A percentile compares a stretch with the other conserved stretches of the same genome.
Evolutionary conservation across 2,329 filamentous ascomycete genomes (phyloP).

Genomic region (Trichoderma koningiopsis): DNA sequence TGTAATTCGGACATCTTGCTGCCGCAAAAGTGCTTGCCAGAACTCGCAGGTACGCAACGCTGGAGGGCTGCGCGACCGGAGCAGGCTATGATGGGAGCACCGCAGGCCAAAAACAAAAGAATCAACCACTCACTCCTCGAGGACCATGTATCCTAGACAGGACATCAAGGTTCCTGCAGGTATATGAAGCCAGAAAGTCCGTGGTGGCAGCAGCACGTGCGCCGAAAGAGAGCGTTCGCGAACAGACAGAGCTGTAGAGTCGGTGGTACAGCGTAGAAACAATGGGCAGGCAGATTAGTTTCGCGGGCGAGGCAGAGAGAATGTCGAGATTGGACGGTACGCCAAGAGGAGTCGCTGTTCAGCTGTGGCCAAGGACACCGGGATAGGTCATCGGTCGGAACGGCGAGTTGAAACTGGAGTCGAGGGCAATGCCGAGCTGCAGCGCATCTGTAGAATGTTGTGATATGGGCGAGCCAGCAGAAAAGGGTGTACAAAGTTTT

Average conservation of each 20-base stretch:
- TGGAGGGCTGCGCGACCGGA: slow-evolving; percentile 17
- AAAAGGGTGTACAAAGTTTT: not conserved
- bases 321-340: not conserved
- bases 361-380: slow-evolving; percentile 24
- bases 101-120: not conserved
- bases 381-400: slow-evolving; percentile 24
- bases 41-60: not conserved
- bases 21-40: not conserved
- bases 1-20: not conserved
- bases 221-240: not conserved
- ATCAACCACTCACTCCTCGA: slow-evolving; percentile 23
- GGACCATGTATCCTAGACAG: slow-evolving; percentile 23
- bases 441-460: slow-evolving; percentile 24
- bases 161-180: slow-evolving; percentile 25
- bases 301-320: slow-evolving; percentile 11
- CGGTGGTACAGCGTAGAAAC: slow-evolving; percentile 20
- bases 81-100: slow-evolving; percentile 7
- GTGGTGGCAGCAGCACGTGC: not conserved
- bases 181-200: not conserved
- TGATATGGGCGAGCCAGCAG: slow-evolving; percentile 17
- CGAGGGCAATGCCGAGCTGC: slow-evolving; percentile 7
- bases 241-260: not conserved
- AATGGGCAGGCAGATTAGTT: slow-evolving; percentile 3
- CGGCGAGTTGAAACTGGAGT: slow-evolving; percentile 5
- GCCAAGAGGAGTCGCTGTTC: slow-evolving; percentile 21